phyloP scores from a whole-genome alignment of 2,329 filamentous ascomycete genomes.

The Pseudodiploospora longispora region DNA sequence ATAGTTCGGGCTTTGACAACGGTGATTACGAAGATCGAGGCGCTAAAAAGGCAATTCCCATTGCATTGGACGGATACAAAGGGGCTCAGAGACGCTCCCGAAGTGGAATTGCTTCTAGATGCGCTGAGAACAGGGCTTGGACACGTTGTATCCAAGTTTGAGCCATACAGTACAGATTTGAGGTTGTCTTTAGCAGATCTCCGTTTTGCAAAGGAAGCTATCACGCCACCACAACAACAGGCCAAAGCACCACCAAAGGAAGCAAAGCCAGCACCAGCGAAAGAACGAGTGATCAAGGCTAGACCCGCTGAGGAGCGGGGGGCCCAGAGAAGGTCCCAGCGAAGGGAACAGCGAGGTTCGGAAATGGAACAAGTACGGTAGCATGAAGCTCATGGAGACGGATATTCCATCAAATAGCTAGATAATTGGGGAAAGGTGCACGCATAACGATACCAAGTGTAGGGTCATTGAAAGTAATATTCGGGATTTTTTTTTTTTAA shows the following conservation, averaged over 20 bases:
- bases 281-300: constrained; percentile 1
- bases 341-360: constrained; percentile 8
- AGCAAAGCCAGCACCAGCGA: constrained; percentile 15
- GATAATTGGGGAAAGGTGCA: constrained; percentile 2
- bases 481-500: too few species aligned
- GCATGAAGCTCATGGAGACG: neutral
- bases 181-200: constrained; percentile 64
- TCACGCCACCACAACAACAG: constrained; percentile 19
- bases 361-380: constrained; percentile 24
- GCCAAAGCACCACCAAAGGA: constrained; percentile 10
- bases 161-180: constrained; percentile 63
- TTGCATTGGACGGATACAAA: constrained; percentile 75
- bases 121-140: constrained; percentile 58
- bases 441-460: constrained; percentile 9
- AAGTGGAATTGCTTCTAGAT: constrained; percentile 63
- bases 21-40: constrained; percentile 61
- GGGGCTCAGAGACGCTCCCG: constrained; percentile 45
- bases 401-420: neutral
- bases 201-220: constrained; percentile 61
- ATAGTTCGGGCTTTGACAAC: constrained; percentile 67
- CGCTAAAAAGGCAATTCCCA: constrained; percentile 50
- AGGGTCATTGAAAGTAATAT: neutral
- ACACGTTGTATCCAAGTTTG: constrained; percentile 63
- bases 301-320: constrained; percentile 10
- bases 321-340: constrained; percentile 11